A percentile compares a stretch with the other conserved stretches of the same genome.
phyloP scores from a whole-genome alignment of 2,329 filamentous ascomycete genomes.

The Monosporascus sp. region DNA sequence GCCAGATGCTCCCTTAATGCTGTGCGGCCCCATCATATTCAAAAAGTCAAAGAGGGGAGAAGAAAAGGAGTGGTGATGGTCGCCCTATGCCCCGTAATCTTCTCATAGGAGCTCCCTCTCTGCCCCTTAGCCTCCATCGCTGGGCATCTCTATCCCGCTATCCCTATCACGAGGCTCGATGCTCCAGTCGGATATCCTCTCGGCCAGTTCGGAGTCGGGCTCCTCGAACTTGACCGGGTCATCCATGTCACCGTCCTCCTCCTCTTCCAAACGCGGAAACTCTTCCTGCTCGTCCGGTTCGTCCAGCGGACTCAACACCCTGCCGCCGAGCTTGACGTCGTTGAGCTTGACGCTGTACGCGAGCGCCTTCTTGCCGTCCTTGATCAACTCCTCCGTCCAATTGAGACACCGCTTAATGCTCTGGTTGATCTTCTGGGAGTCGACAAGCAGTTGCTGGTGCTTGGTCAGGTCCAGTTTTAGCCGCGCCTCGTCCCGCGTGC shows the following conservation, averaged over 20 bases:
- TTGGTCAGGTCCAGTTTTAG: slow-evolving; percentile 81
- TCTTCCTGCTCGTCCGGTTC: slow-evolving; percentile 45
- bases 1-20: not conserved
- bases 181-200: slow-evolving; percentile 17
- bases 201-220: slow-evolving; percentile 10
- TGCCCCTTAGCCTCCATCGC: slow-evolving; percentile 28
- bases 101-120: not conserved
- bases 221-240: slow-evolving; percentile 15
- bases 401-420: slow-evolving; percentile 84
- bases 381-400: slow-evolving; percentile 87
- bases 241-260: slow-evolving; percentile 16
- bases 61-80: not conserved
- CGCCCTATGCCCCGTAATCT: not conserved
- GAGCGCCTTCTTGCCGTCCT: slow-evolving; percentile 80
- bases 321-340: slow-evolving; percentile 76
- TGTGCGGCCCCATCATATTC: not conserved
- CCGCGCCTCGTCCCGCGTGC: slow-evolving; percentile 73
- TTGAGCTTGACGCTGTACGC: slow-evolving; percentile 73
- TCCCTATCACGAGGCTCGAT: slow-evolving; percentile 41
- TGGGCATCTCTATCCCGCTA: slow-evolving; percentile 45
- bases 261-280: slow-evolving; percentile 19
- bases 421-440: slow-evolving; percentile 93
- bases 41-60: not conserved
- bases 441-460: slow-evolving; percentile 81
- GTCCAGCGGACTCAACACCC: slow-evolving; percentile 65